Conservation (phyloP, 495 filamentous ascomycete species). For the Penicillium malachiteum region DNA sequence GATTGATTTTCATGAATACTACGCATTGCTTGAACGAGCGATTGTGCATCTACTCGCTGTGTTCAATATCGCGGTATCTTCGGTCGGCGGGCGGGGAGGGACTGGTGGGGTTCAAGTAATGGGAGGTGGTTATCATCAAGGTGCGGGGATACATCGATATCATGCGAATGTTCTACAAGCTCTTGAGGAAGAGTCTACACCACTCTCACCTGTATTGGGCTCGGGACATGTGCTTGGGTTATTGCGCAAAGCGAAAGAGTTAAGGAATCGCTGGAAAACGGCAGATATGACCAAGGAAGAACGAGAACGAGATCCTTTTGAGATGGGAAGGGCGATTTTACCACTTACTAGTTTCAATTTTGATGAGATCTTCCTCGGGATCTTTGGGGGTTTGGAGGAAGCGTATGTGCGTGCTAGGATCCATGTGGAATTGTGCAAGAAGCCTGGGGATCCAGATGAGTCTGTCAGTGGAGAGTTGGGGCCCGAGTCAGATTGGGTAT, state of each 20-base stretch:
- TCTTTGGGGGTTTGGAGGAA: conserved; percentile 40
- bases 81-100: conserved; percentile 5
- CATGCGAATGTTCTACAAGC: conserved; percentile 63
- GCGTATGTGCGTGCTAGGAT: conserved; percentile 28
- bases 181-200: conserved; percentile 48
- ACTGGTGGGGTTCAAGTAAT: neutral
- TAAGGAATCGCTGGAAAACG: conserved; percentile 67
- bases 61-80: conserved; percentile 49
- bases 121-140: neutral
- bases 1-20: conserved; percentile 69
- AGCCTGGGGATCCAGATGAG: no score
- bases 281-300: conserved; percentile 45
- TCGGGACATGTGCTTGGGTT: conserved; percentile 43
- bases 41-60: conserved; percentile 60
- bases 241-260: conserved; percentile 60
- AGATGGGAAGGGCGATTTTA: conserved; percentile 8
- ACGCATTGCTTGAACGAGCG: conserved; percentile 63
- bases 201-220: conserved; percentile 52
- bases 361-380: conserved; percentile 48
- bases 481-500: conserved; percentile 53
- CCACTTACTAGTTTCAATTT: conserved; percentile 56
- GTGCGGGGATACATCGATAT: conserved; percentile 47
- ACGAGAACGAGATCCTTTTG: conserved; percentile 18
- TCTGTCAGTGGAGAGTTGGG: no score
- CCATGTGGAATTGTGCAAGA: conserved; percentile 25